Evolutionary conservation across 202 grass and related monocot species (phyloP), one percentile per base, ranked within the genome.

Genomic region (Schoenoplectus triqueter): DNA sequence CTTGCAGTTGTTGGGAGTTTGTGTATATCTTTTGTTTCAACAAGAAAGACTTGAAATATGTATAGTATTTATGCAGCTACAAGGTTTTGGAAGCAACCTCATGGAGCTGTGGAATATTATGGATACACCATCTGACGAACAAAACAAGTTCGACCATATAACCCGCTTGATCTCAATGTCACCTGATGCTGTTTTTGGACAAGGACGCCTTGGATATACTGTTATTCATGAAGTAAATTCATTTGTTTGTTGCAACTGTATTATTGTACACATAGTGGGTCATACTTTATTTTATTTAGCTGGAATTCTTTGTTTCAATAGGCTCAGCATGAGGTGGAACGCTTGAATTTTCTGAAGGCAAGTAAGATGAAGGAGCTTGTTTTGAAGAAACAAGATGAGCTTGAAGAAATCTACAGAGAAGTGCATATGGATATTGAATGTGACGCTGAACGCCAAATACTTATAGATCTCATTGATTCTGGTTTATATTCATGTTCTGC

Each of bases 101-200:
- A 85, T 95, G 85, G 90, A 98, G 87, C 85, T 95, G 63, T 98
- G 93, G 93, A 95, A 92, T 78, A 89, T 98, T 69, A 92, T 98
- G 93, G 93, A 92, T 65, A 92, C 89, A 44, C 86, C 92, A 73
- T 41, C 61, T 15, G 86, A 91, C 82, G 95, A 95, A 74, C 88
- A 84, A 76, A 86, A 82, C 85, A 82, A 46, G 69, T 95, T 95
- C 44, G 86, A 94, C 54, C 85, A 95, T 89, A 77, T 95, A 76
- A 92, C 93, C 45, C 89, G 81, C 76, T 85, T 31, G 31, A 93
- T 98, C 64, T 95, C 93, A 62, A 80, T 89, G 17, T 94, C 88
- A 45, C 66, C 82, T 73, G 91, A 87, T 84, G 83, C 82, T 85
- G 44, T 73, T 14, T 82, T 89, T 57, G 80, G 78, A 10, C 59